These are phyloP conservation scores for Mycena venus DNA, from an alignment of 768 basidiomycete genomes.

Conservation along the genomic window DNA sequence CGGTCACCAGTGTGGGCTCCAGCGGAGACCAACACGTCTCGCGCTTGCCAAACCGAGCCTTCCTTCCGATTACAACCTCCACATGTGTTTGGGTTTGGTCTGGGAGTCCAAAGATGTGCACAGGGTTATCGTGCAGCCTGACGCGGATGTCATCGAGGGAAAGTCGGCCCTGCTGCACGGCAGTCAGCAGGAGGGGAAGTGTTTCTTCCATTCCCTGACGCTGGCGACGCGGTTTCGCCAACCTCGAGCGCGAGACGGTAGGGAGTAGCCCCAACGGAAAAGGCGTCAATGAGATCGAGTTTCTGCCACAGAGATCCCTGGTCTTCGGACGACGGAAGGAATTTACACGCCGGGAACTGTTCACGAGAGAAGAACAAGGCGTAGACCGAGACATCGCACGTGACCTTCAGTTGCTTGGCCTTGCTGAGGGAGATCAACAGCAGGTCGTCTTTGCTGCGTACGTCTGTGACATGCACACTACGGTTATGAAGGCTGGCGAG, in stretches of 20 bases:
- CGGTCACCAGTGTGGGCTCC: slow-evolving; percentile 69
- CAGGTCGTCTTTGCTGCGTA: slow-evolving; percentile 88
- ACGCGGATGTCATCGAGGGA: slow-evolving; percentile 85
- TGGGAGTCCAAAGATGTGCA: slow-evolving; percentile 90
- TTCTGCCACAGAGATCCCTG: slow-evolving; percentile 90
- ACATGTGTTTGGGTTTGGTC: slow-evolving; percentile 90
- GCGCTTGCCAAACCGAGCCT: slow-evolving; percentile 65
- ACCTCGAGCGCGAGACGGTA: slow-evolving; percentile 79
- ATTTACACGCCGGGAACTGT: slow-evolving; percentile 73
- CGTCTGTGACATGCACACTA: slow-evolving; percentile 91
- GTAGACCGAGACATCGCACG: slow-evolving; percentile 95
- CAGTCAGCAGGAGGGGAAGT: slow-evolving; percentile 88
- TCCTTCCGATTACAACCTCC: slow-evolving; percentile 92
- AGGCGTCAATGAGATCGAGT: slow-evolving; percentile 86
- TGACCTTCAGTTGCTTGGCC: slow-evolving; percentile 92
- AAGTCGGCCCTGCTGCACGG: slow-evolving; percentile 83
- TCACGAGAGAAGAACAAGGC: slow-evolving; percentile 89
- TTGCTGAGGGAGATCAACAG: slow-evolving; percentile 94
- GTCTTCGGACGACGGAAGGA: slow-evolving; percentile 80
- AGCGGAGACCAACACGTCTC: slow-evolving; percentile 87
- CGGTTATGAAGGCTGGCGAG: slow-evolving; percentile 94
- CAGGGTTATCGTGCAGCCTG: slow-evolving; percentile 93
- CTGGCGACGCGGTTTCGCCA: slow-evolving; percentile 70
- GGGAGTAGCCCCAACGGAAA: slow-evolving; percentile 91
- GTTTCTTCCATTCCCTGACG: slow-evolving; percentile 91